Conservation (phyloP, 2,329 filamentous ascomycete species). For the Beauveria asiatica region DNA sequence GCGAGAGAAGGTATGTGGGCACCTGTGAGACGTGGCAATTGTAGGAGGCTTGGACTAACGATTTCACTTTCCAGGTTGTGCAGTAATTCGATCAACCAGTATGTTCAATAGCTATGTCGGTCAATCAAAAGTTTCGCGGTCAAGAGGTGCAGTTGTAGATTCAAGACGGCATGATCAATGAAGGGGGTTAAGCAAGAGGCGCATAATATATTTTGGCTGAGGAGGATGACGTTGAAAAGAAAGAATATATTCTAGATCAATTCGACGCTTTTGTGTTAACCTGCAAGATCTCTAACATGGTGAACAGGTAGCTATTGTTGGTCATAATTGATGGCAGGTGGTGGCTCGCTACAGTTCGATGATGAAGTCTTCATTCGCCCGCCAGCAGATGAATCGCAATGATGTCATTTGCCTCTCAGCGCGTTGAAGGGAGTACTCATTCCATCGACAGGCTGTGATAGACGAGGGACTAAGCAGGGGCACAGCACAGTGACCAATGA, state of each 20-base stretch:
- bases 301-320: not conserved
- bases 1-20: slow-evolving; percentile 73
- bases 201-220: slow-evolving; percentile 1
- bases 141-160: slow-evolving; percentile 1
- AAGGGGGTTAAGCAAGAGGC: not conserved
- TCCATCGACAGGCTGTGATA: not conserved
- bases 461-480: not conserved
- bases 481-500: not conserved
- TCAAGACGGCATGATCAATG: slow-evolving; percentile 2
- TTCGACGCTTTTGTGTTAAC: not conserved
- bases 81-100: slow-evolving; percentile 20
- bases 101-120: not conserved
- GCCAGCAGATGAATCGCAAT: not conserved
- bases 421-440: not conserved
- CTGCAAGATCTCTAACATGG: not conserved
- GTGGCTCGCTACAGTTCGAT: not conserved
- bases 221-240: slow-evolving; percentile 2
- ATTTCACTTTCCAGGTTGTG: slow-evolving; percentile 21
- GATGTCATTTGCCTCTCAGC: not conserved
- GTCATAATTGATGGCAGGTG: not conserved
- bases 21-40: not conserved
- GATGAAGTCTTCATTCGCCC: not conserved
- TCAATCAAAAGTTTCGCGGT: slow-evolving; percentile 2
- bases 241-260: slow-evolving; percentile 4
- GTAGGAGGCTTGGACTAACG: not conserved